These are phyloP conservation scores for Solanum hybrid DNA, from an alignment of 305 asterid species.

Conservation along the genomic window DNA sequence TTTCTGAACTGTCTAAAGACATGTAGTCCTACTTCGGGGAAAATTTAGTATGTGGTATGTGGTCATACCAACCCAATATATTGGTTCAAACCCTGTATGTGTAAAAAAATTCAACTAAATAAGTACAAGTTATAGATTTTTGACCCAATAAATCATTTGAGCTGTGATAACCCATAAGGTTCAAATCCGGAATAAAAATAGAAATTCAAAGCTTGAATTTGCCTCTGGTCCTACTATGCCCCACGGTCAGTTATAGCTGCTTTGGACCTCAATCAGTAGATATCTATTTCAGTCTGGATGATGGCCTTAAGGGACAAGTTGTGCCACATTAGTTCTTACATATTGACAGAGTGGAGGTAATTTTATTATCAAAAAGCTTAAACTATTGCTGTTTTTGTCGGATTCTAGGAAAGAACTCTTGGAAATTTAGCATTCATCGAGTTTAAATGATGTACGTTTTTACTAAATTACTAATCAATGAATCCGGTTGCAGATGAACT, in stretches of 20 bases:
- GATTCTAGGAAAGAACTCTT: not conserved
- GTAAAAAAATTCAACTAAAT: not conserved
- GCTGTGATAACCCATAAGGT: not conserved
- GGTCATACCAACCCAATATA: not conserved
- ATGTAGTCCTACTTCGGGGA: not conserved
- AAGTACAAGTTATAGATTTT: not conserved
- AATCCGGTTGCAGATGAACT: not conserved
- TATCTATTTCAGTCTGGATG: not conserved
- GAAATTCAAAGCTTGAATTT: not conserved
- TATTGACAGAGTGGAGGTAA: not conserved
- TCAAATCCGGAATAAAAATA: not conserved
- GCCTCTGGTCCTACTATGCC: not conserved
- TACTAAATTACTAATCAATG: not conserved
- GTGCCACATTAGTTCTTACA: not conserved
- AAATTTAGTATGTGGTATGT: not conserved
- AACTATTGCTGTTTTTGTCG: not conserved
- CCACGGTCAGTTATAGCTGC: not conserved
- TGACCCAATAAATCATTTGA: not conserved
- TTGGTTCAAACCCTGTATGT: not conserved
- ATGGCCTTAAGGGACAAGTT: not conserved
- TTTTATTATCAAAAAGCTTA: not conserved
- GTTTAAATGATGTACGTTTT: not conserved
- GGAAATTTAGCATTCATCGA: not conserved
- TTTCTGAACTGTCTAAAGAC: not conserved
- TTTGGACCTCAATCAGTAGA: not conserved